Conservation (phyloP, 495 filamentous ascomycete species). For the Xylaria cubensis region DNA sequence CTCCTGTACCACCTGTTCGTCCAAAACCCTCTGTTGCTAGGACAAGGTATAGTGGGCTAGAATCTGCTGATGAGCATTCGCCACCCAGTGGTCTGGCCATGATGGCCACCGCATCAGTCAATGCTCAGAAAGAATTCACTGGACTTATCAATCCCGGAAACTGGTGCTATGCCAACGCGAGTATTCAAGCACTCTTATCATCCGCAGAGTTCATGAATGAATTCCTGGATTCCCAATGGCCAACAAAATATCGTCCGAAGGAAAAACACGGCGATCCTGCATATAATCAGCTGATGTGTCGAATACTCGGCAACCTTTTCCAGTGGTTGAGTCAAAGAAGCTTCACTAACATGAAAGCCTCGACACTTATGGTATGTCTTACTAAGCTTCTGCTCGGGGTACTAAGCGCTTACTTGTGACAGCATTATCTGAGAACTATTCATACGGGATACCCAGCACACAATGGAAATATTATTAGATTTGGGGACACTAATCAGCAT, state of each 20-base stretch:
- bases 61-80: conserved; percentile 57
- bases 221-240: conserved; percentile 55
- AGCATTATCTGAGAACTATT: conserved; percentile 49
- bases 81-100: conserved; percentile 43
- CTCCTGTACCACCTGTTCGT: conserved; percentile 59
- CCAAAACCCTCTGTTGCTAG: conserved; percentile 87
- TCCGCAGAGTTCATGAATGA: conserved; percentile 74
- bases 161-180: conserved; percentile 91
- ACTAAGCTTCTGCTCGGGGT: background rate
- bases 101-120: conserved; percentile 27
- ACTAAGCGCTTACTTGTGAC: background rate
- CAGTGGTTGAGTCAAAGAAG: conserved; percentile 71
- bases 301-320: conserved; percentile 76
- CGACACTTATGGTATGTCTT: conserved; percentile 69
- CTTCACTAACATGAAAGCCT: conserved; percentile 59
- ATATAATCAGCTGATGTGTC: conserved; percentile 78
- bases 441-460: conserved; percentile 33
- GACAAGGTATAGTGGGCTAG: conserved; percentile 86
- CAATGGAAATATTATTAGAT: conserved; percentile 28
- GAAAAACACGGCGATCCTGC: conserved; percentile 69
- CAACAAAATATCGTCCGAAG: conserved; percentile 42
- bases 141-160: conserved; percentile 82
- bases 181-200: conserved; percentile 80
- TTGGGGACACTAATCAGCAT: conserved; percentile 51
- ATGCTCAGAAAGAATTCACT: conserved; percentile 47